phyloP scores from a whole-genome alignment of 2,329 filamentous ascomycete species.

The Xylaria polymorpha region DNA sequence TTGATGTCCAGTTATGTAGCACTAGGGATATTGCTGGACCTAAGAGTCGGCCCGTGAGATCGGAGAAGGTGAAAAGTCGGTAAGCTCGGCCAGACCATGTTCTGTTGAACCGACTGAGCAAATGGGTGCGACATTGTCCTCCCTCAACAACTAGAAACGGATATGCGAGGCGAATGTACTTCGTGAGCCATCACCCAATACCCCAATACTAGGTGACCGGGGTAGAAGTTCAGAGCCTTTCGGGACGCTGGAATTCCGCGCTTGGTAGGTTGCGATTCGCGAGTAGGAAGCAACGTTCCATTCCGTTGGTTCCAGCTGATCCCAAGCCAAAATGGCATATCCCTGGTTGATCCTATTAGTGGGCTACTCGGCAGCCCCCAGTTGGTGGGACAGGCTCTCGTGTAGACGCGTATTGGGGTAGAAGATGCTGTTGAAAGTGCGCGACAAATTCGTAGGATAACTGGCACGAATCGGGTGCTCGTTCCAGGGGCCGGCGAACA shows the following conservation, averaged over 20 bases:
- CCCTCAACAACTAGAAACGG: constrained; percentile 33
- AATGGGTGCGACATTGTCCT: constrained; percentile 36
- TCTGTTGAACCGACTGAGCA: constrained; percentile 32
- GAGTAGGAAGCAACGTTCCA: constrained; percentile 70
- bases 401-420: constrained; percentile 59
- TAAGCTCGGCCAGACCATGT: constrained; percentile 28
- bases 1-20: constrained; percentile 12
- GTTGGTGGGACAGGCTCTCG: constrained; percentile 58
- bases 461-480: constrained; percentile 69
- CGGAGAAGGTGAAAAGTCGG: constrained; percentile 16
- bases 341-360: constrained; percentile 83
- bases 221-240: constrained; percentile 49
- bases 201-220: constrained; percentile 50
- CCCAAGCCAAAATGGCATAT: constrained; percentile 90
- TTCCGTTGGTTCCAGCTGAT: constrained; percentile 78
- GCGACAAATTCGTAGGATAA: constrained; percentile 56
- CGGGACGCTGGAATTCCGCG: constrained; percentile 63
- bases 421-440: constrained; percentile 58
- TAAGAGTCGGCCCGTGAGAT: constrained; percentile 37
- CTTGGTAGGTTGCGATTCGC: constrained; percentile 70
- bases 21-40: constrained; percentile 34
- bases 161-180: constrained; percentile 30
- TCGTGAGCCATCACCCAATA: constrained; percentile 43
- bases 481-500: constrained; percentile 86
- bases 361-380: constrained; percentile 67